A percentile compares a stretch with the other conserved stretches of the same genome.
phyloP scores from a whole-genome alignment of 352 stramenopile genomes.

The Phytophthora vignae region DNA sequence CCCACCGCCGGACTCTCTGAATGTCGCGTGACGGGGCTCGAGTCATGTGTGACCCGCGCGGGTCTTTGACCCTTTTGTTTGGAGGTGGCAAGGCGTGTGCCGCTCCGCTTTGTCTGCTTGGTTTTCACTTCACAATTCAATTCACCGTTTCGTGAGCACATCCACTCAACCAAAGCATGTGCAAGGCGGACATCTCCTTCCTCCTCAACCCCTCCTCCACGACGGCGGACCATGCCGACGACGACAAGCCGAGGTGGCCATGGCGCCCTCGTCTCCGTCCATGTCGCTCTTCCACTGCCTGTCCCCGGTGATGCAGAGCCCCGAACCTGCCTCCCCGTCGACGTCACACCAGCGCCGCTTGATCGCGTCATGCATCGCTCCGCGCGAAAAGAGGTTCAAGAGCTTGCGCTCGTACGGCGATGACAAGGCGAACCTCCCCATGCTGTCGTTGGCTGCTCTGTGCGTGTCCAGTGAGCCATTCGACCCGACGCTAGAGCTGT shows the following conservation, averaged over 20 bases:
- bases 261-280: slow-evolving; percentile 20
- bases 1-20: slow-evolving; percentile 11
- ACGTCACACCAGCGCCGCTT: slow-evolving; percentile 39
- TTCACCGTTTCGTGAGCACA: slow-evolving; percentile 25
- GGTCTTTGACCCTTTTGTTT: slow-evolving; percentile 21
- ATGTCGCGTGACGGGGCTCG: slow-evolving; percentile 19
- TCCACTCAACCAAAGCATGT: slow-evolving; percentile 28
- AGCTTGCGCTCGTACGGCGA: slow-evolving; percentile 41
- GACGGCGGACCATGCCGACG: slow-evolving; percentile 8
- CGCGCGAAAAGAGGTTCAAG: slow-evolving; percentile 45
- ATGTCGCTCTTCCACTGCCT: slow-evolving; percentile 40
- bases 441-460: slow-evolving; percentile 37
- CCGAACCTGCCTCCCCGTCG: slow-evolving; percentile 29
- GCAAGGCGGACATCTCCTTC: slow-evolving; percentile 56
- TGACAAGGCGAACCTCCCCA: slow-evolving; percentile 44
- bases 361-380: slow-evolving; percentile 49
- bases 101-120: slow-evolving; percentile 20
- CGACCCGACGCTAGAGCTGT: slow-evolving; percentile 35
- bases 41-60: slow-evolving; percentile 4
- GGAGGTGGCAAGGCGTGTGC: neutral
- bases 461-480: slow-evolving; percentile 35
- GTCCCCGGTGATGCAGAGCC: slow-evolving; percentile 34
- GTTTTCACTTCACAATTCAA: slow-evolving; percentile 33
- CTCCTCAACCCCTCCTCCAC: slow-evolving; percentile 43
- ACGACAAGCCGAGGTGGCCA: slow-evolving; percentile 5